Conservation (phyloP, 2,329 filamentous ascomycete species). For the Ophiostoma australiae region DNA sequence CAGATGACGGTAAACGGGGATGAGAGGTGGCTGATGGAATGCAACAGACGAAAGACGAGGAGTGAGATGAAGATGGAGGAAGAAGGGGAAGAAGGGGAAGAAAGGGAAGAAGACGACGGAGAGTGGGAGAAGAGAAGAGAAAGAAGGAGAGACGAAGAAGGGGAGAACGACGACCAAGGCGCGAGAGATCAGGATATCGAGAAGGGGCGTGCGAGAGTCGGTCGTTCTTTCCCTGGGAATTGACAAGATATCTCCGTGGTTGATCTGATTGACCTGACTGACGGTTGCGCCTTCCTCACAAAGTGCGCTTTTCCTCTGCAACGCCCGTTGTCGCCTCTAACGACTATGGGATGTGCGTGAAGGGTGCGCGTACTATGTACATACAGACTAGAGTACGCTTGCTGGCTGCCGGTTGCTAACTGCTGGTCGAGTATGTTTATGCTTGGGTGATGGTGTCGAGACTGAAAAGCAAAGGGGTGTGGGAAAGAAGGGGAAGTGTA, state of each 20-base stretch:
- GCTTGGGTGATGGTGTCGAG: background rate
- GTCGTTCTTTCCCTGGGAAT: background rate
- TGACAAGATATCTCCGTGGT: background rate
- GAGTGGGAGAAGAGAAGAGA: background rate
- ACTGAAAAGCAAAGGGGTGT: background rate
- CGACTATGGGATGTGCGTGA: background rate
- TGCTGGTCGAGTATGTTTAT: background rate
- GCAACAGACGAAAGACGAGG: background rate
- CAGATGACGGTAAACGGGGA: background rate
- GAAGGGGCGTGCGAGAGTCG: background rate
- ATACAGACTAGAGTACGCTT: too few species aligned
- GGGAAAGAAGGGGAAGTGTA: background rate
- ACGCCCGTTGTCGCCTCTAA: conserved; percentile 5
- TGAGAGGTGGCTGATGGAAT: background rate
- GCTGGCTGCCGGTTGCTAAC: too few species aligned
- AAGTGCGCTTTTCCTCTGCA: background rate
- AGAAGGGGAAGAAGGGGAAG: background rate
- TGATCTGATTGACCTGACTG: background rate
- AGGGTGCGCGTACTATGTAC: background rate
- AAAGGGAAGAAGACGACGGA: background rate
- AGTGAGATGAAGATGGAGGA: background rate
- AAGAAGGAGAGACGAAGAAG: background rate
- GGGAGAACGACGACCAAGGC: background rate
- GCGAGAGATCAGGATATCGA: background rate
- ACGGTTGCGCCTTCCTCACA: background rate